Conservation (phyloP, 176 grass and related monocot genomes). For the Bothriochloa decipiens region DNA sequence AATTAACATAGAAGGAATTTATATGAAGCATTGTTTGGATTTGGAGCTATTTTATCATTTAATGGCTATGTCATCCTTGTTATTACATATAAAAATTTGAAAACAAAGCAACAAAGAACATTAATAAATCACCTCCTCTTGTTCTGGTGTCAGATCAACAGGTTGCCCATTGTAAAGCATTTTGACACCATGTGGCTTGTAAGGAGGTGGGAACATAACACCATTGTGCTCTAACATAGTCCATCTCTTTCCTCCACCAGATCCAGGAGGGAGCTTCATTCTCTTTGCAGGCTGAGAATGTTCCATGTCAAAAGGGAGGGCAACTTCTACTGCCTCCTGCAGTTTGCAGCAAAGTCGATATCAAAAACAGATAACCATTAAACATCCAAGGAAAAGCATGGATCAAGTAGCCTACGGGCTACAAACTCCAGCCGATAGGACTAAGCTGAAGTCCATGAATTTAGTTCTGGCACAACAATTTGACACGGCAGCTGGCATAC, state of each 20-base stretch:
- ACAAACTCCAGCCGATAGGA: too few relatives aligned
- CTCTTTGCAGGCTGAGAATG: slow-evolving; percentile 63
- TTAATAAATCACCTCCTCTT: slow-evolving; percentile 94
- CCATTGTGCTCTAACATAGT: slow-evolving; percentile 84
- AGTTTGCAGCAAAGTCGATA: too few relatives aligned
- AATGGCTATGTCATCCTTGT: slow-evolving; percentile 9
- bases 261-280: slow-evolving; percentile 78
- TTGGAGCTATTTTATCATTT: not conserved
- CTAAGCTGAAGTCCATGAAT: too few relatives aligned
- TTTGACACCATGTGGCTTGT: slow-evolving; percentile 87
- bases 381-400: too few relatives aligned
- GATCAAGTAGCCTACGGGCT: too few relatives aligned
- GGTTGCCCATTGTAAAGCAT: slow-evolving; percentile 91
- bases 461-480: too few relatives aligned
- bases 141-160: slow-evolving; percentile 84
- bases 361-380: too few relatives aligned
- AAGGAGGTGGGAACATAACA: slow-evolving; percentile 88
- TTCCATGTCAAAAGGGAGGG: slow-evolving; percentile 32
- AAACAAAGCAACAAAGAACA: slow-evolving; percentile 37
- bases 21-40: slow-evolving; percentile 15
- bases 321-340: too few relatives aligned
- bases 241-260: slow-evolving; percentile 89
- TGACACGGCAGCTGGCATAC: too few relatives aligned
- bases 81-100: slow-evolving; percentile 9
- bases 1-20: slow-evolving; percentile 14